Evolutionary conservation across 2,329 filamentous ascomycete species (phyloP), one percentile per base, ranked within the genome.

Genomic region (Aspergillus clavatus): DNA sequence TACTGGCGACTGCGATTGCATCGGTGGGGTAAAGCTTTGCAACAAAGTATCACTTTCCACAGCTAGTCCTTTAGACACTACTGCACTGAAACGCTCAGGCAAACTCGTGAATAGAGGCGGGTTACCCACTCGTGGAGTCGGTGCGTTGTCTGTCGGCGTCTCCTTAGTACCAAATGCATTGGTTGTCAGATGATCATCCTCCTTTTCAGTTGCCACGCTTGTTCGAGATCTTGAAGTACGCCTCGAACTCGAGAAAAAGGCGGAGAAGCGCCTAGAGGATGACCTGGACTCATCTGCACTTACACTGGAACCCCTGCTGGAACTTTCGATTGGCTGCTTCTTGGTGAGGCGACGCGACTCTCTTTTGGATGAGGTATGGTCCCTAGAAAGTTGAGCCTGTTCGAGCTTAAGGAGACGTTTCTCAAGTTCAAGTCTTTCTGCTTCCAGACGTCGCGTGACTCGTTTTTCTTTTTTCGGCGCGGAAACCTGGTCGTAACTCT

Each of bases 281-380:
- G 60, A 58, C 18, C 55, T 51, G 19, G 57, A 50, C 42, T 56
- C 54, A 14, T 61, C 59, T n/a, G 54, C 51, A 43, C 56, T 55
- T 11, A 55, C 53, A 41, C 62, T 67, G 8, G 64, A 60, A 19
- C 57, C 58, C 45, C 65, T 56, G 24, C 55, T 61, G 22, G 59
- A 59, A 43, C 46, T 62, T 16, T 48, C 50, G 3, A 61, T 36
- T 1, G 64, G 63, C 35, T 65, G 62, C 45, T 66, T 68, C 45
- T 68, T 68, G 12, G 58, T 61, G 12, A 68, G 52, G 24, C 65
- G 63, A 2, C 61, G 62, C 24, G 61, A 48, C 12, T 52, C 51
- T 31, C 57, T 54, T 36, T 56, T 60, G 35, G 49, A 22, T 16
- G 41, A 19, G 12, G 31, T 47, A 16, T 38, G 37, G 37, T 47